These are phyloP conservation scores for Alternaria sp. DNA, from an alignment of 2,329 filamentous ascomycete species.

Conservation along the genomic window DNA sequence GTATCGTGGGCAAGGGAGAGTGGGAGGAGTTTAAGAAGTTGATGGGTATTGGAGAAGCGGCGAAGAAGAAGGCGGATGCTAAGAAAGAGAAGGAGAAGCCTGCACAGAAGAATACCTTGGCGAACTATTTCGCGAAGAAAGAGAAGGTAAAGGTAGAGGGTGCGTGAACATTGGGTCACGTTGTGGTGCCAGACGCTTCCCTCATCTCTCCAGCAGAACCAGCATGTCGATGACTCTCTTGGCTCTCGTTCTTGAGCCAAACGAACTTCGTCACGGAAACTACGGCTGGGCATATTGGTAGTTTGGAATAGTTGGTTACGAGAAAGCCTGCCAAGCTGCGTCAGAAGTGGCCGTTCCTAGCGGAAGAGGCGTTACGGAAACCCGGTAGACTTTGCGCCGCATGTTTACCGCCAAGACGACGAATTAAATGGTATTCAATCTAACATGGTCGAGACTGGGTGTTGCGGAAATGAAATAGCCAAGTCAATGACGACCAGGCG, in stretches of 20 bases:
- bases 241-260: fast-evolving
- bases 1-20: slow-evolving; percentile 66
- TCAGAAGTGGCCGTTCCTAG: too few relatives aligned
- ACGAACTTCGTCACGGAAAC: background rate
- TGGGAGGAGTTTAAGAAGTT: slow-evolving; percentile 71
- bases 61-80: slow-evolving; percentile 47
- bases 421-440: slow-evolving; percentile 12
- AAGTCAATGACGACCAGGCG: slow-evolving; percentile 16
- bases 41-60: slow-evolving; percentile 67
- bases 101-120: slow-evolving; percentile 44
- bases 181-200: background rate
- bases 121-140: slow-evolving; percentile 43
- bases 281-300: background rate
- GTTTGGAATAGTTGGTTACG: background rate
- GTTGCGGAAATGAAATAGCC: background rate
- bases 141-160: background rate
- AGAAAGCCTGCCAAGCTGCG: too few relatives aligned
- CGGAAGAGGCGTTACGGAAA: slow-evolving; percentile 14
- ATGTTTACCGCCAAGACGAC: background rate
- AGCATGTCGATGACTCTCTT: background rate
- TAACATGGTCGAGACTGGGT: slow-evolving; percentile 4
- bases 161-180: background rate
- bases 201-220: background rate
- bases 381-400: slow-evolving; percentile 2
- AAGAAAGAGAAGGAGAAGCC: slow-evolving; percentile 40